phyloP scores from a whole-genome alignment of 495 filamentous ascomycete genomes.

The Corynascus novoguineensis region DNA sequence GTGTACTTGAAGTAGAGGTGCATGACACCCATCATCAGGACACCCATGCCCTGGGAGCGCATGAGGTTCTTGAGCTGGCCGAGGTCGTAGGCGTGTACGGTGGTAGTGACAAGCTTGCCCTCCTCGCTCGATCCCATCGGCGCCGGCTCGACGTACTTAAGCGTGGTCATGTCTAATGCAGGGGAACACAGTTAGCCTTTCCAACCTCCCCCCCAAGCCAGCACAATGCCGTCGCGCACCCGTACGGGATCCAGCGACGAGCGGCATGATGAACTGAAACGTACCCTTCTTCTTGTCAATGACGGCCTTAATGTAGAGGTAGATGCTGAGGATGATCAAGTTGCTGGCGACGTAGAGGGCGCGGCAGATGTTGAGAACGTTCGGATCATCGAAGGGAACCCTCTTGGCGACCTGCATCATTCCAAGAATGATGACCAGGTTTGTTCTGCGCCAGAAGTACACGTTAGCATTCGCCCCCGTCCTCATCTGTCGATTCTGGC shows the following conservation, averaged over 20 bases:
- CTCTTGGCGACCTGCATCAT: slow-evolving; percentile 98
- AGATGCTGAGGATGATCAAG: slow-evolving; percentile 74
- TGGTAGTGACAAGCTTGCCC: slow-evolving; percentile 91
- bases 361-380: slow-evolving; percentile 77
- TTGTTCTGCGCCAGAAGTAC: slow-evolving; percentile 55
- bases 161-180: slow-evolving; percentile 86
- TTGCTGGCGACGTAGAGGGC: slow-evolving; percentile 81
- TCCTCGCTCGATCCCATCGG: slow-evolving; percentile 88
- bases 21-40: slow-evolving; percentile 98
- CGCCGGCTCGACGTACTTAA: slow-evolving; percentile 96
- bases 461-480: slow-evolving; percentile 17
- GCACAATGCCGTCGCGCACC: no score
- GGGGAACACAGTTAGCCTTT: slow-evolving; percentile 11
- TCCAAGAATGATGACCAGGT: slow-evolving; percentile 87
- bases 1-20: slow-evolving; percentile 99
- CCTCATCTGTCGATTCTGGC: slow-evolving; percentile 3
- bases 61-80: slow-evolving; percentile 74
- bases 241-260: no score
- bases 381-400: slow-evolving; percentile 89
- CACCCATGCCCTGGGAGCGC: slow-evolving; percentile 86
- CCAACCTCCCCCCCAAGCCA: neutral
- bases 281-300: slow-evolving; percentile 95
- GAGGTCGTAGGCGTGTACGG: slow-evolving; percentile 86
- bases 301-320: slow-evolving; percentile 71
- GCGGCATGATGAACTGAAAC: slow-evolving; percentile 10